Conservation (phyloP, 129 eudicot genomes). For the Helianthus tuberosus region DNA sequence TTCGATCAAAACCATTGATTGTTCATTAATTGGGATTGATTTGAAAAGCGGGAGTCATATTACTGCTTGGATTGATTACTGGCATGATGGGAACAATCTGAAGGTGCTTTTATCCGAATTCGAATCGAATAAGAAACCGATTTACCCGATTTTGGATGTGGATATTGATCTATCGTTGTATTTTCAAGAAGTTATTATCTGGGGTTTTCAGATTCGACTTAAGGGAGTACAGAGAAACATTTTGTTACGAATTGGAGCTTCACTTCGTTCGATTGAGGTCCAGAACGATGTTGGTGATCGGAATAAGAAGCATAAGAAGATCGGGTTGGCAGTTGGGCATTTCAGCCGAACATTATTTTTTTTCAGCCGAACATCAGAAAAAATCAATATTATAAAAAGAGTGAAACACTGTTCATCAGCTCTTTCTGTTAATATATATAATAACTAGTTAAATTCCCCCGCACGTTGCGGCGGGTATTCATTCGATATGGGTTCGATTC, state of each 20-base stretch:
- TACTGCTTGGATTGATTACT: slow-evolving; percentile 81
- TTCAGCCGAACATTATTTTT: too few species aligned
- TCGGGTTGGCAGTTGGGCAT: slow-evolving; percentile 71
- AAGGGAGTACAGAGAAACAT: slow-evolving; percentile 85
- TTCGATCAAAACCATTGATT: slow-evolving; percentile 73
- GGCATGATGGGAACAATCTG: slow-evolving; percentile 46
- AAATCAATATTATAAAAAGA: too few species aligned
- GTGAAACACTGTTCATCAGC: too few species aligned
- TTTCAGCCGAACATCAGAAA: too few species aligned
- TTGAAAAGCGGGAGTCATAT: slow-evolving; percentile 52
- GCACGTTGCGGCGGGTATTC: too few species aligned
- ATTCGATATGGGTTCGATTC: too few species aligned
- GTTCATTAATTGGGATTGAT: slow-evolving; percentile 43
- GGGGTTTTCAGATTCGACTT: slow-evolving; percentile 91
- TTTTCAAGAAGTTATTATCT: slow-evolving; percentile 57
- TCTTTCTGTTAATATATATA: too few species aligned
- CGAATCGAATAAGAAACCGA: slow-evolving; percentile 50
- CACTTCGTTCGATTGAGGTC: slow-evolving; percentile 47
- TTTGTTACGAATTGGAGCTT: slow-evolving; percentile 68
- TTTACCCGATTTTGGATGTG: slow-evolving; percentile 46
- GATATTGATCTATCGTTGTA: slow-evolving; percentile 58
- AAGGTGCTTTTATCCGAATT: slow-evolving; percentile 44
- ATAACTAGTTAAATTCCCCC: too few species aligned
- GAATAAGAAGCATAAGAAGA: slow-evolving; percentile 43
- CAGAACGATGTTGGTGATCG: slow-evolving; percentile 19